A percentile compares a stretch with the other conserved stretches of the same genome.
Evolutionary conservation across 345 rosid species (phyloP).

Genomic region (Streptanthus diversifolius): DNA sequence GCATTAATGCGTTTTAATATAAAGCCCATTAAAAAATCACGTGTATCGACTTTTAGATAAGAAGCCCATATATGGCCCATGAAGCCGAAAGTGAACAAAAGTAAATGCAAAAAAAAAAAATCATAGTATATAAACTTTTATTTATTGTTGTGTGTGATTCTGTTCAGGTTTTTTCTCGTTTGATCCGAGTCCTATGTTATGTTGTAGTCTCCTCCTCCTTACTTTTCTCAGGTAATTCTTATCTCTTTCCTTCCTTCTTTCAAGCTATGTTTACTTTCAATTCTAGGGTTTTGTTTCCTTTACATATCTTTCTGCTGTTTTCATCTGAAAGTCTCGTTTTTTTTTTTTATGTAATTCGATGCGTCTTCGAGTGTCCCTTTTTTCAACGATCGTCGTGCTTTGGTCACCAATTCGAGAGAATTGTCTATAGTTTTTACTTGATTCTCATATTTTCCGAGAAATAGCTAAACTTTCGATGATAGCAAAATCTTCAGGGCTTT

Average conservation of each 20-base stretch:
- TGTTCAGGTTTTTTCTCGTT: background rate
- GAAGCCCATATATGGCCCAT: slow-evolving; percentile 6
- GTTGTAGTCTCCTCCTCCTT: slow-evolving; percentile 10
- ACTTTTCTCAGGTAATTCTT: slow-evolving; percentile 10
- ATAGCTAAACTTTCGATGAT: background rate
- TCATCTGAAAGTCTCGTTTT: slow-evolving; percentile 17
- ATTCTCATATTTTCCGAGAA: background rate
- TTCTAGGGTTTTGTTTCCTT: background rate
- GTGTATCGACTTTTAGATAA: background rate
- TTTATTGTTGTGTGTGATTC: slow-evolving; percentile 1
- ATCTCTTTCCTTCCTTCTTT: background rate
- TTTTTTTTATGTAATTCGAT: background rate
- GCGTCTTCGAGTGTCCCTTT: background rate
- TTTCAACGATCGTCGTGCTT: slow-evolving; percentile 13
- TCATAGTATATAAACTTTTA: slow-evolving; percentile 3
- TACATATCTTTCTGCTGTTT: background rate
- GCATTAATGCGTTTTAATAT: background rate
- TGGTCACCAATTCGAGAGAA: background rate
- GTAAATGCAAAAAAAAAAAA: background rate
- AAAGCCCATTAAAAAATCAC: background rate
- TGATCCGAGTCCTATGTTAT: background rate
- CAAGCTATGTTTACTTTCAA: background rate
- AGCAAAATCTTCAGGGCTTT: background rate
- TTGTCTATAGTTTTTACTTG: background rate
- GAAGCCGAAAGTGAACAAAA: background rate